phyloP scores from a whole-genome alignment of 805 yeast genomes.

The Candida pini region DNA sequence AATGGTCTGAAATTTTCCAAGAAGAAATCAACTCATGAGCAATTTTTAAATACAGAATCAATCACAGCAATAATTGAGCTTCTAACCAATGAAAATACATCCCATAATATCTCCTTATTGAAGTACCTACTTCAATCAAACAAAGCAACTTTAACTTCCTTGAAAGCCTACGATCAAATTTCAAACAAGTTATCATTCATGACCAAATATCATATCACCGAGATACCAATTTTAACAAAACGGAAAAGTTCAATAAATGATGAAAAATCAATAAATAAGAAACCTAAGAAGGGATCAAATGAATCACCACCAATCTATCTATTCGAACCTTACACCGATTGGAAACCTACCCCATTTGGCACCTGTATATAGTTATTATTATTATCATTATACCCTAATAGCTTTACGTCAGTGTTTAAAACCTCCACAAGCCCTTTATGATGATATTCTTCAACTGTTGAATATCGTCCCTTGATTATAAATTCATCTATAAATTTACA shows the following conservation, averaged over 20 bases:
- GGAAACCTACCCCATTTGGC: constrained; percentile 58
- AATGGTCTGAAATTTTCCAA: constrained; percentile 14
- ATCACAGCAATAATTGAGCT: constrained; percentile 6
- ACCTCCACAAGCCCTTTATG: constrained; percentile 25
- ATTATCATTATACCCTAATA: too few relatives aligned
- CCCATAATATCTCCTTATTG: constrained; percentile 4
- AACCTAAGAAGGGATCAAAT: constrained; percentile 2
- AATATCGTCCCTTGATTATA: constrained; percentile 20
- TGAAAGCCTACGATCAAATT: constrained; percentile 9
- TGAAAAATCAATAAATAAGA: neutral
- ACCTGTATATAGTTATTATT: too few relatives aligned
- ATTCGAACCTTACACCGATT: constrained; percentile 32
- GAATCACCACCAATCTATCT: constrained; percentile 4
- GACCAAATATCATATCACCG: constrained; percentile 19
- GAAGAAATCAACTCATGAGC: constrained; percentile 15
- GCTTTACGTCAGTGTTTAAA: too few relatives aligned
- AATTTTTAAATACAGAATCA: constrained; percentile 13
- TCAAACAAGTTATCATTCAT: constrained; percentile 14
- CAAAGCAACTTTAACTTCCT: constrained; percentile 6
- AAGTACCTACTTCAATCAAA: constrained; percentile 5
- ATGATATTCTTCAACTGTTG: constrained; percentile 9
- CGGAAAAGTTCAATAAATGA: constrained; percentile 3
- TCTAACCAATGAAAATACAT: constrained; percentile 8
- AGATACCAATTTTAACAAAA: constrained; percentile 3
- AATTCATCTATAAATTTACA: constrained; percentile 23